Percentiles rank a stretch among this genome's conserved stretches.
These are phyloP conservation scores for Furcasterigmium sp. DNA, from an alignment of 2,329 filamentous ascomycete species.

Conservation along the genomic window DNA sequence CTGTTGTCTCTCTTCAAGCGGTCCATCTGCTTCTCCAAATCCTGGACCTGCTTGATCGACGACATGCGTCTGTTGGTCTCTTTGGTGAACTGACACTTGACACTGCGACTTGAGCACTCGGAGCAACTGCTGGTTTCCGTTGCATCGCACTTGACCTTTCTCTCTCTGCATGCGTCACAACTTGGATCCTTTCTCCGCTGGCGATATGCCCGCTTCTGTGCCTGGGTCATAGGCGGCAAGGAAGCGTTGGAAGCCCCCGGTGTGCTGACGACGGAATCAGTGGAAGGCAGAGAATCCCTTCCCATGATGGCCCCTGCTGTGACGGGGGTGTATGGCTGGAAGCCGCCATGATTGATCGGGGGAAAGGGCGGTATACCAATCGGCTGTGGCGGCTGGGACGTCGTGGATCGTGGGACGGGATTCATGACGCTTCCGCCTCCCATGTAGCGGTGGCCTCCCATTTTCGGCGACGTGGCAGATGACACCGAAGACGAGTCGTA, in stretches of 20 bases:
- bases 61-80: constrained; percentile 98
- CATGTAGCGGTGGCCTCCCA: constrained; percentile 45
- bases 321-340: constrained; percentile 49
- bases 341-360: constrained; percentile 38
- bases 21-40: constrained; percentile 86
- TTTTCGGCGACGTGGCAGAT: constrained; percentile 54
- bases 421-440: constrained; percentile 41
- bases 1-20: constrained; percentile 75
- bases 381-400: constrained; percentile 43
- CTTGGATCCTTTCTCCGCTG: constrained; percentile 95
- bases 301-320: constrained; percentile 44
- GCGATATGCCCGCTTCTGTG: constrained; percentile 89
- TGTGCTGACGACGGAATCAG: constrained; percentile 51
- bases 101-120: constrained; percentile 92
- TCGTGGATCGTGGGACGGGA: constrained; percentile 43
- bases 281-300: constrained; percentile 56
- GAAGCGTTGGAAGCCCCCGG: constrained; percentile 38
- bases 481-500: constrained; percentile 62
- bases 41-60: constrained; percentile 98
- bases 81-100: constrained; percentile 98
- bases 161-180: constrained; percentile 91
- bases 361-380: constrained; percentile 48
- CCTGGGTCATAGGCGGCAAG: constrained; percentile 39
- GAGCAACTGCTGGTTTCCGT: constrained; percentile 96
- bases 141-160: constrained; percentile 85